Base-by-base conservation (phyloP, 352 stramenopile genomes). In the Pythium aquatile region DNA sequence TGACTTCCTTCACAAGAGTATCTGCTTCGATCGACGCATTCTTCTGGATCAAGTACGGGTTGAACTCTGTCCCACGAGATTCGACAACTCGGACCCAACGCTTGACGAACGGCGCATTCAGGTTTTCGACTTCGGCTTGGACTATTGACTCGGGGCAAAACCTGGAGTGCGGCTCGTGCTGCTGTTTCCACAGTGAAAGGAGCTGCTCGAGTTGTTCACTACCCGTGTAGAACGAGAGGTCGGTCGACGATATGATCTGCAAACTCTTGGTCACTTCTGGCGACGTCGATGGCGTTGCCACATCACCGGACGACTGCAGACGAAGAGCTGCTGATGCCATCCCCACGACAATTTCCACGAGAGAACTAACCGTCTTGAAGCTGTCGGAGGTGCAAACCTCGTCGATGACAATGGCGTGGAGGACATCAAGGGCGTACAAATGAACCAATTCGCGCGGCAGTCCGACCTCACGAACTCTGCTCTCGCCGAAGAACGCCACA, bases 221-320 rank as follows among this genome's bases (percentile, higher is more conserved):
- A 5, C 90, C 76, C 5, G 58, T 61, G 42, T 89, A 93, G 47
- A 90, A 91, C 3, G 67, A 65, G 7, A 90, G 61, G 35, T 93
- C 81, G 7, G 85, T 93, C 30, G 82, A 91, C 1, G 85, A 72
- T 26, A 93, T 88, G 56, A 93, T 93, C 59, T 93, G 81, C 2
- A 93, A 63, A 3, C 74, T 88, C 64, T 93, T 93, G 16, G 66
- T 75, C 16, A 90, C 60, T 30, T 83, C 75, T 8, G 63, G 29
- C 1, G 64, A 16, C 0, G 42, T 51, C 24, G 53, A 61, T 47
- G 53, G 29, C 13, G 39, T 9, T 5, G 40, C 58, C 2, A 5
- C 58, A 17, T 74, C 67, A 29, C 61, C 53, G 2, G 49, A 42
- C 33, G 46, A 39, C 35, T 79, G 69, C 11, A 85, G 63, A 29